Percentiles rank a stretch among this genome's conserved stretches.
Evolutionary conservation across 352 stramenopile species (phyloP).

Genomic region (Pythium monospermum): DNA sequence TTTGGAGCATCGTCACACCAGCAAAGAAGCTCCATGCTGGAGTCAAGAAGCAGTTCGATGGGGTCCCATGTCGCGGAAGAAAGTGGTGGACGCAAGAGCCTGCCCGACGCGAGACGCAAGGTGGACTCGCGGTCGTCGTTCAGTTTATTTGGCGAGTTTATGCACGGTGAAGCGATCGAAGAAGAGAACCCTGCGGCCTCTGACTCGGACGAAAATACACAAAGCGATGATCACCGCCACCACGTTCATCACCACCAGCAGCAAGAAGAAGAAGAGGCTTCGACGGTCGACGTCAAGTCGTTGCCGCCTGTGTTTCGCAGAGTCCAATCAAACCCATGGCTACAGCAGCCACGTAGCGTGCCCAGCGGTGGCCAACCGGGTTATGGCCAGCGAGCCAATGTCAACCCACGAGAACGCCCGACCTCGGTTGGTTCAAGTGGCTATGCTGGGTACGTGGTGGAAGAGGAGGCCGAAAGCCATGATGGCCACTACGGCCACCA

Average conservation of each 20-base stretch:
- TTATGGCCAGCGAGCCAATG: conserved; percentile 14
- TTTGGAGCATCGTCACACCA: too few species aligned
- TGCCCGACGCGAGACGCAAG: conserved; percentile 51
- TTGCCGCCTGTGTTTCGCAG: conserved; percentile 15
- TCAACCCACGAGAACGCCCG: neutral
- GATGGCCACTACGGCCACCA: too few species aligned
- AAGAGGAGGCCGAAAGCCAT: conserved; percentile 1
- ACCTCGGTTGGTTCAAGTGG: conserved; percentile 8
- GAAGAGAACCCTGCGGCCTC: conserved; percentile 53
- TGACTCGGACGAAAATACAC: conserved; percentile 41
- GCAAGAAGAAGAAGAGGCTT: conserved; percentile 1
- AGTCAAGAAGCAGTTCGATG: conserved; percentile 3
- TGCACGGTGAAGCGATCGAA: conserved; percentile 46
- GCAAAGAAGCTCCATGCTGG: conserved; percentile 16
- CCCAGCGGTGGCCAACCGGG: conserved; percentile 3
- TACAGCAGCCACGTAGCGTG: conserved; percentile 16
- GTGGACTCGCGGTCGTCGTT: conserved; percentile 60
- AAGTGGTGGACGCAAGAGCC: conserved; percentile 9
- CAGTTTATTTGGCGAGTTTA: conserved; percentile 50
- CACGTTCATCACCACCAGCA: neutral
- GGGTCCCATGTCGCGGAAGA: neutral
- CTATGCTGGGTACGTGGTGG: neutral
- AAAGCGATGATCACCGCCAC: neutral
- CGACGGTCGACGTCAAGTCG: conserved; percentile 16
- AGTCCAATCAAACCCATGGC: conserved; percentile 19